Evolutionary conservation across 2,329 filamentous ascomycete species (phyloP), one percentile per base, ranked within the genome.

Genomic region (Neospermospora avenae): DNA sequence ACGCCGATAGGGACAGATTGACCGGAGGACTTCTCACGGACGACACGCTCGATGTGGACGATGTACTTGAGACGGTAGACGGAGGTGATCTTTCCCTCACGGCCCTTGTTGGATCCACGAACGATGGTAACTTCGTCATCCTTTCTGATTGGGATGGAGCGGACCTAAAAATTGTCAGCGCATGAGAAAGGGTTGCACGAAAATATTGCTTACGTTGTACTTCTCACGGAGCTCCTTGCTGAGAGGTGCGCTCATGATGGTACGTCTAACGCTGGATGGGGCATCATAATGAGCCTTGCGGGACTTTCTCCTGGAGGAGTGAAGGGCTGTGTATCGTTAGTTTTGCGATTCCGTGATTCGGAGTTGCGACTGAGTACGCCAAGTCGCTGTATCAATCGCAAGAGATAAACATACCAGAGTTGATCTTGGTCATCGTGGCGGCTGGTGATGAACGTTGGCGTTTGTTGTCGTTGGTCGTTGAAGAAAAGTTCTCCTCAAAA

Each of bases 1-100:
- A 99, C 88, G 79, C 91, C 91, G 76, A 98, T 84, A 68, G 93
- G 93, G 60, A 98, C 93, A 77, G 87, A 90, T 84, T 97, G 93
- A 81, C 95, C 93, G 78, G 92, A 95, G 78, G 86, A 89, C 89
- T 99, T 99, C 81, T 99, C 95, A 77, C 93, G 91, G 79, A 88
- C 88, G 77, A 99, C 88, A 75, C 93, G 91, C 87, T 97, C 93
- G 79, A 99, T 80, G 87, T 98, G 93, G 77, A 99, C 88, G 77
- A 92, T 85, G 82, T 95, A 99, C 83, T 98, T 98, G 76, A 96
- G 89, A 79, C 92, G 91, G 89, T 96, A 99, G 78, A 98, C 93
- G 74, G 90, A 91, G 74, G 88, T 93, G 81, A 99, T 85, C 85
- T 98, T 98, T 84, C 95, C 95, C 84, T 98, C 93, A 75, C 92